These are phyloP conservation scores for Calonectria leucothoes DNA, from an alignment of 2,329 filamentous ascomycete species.

Conservation along the genomic window DNA sequence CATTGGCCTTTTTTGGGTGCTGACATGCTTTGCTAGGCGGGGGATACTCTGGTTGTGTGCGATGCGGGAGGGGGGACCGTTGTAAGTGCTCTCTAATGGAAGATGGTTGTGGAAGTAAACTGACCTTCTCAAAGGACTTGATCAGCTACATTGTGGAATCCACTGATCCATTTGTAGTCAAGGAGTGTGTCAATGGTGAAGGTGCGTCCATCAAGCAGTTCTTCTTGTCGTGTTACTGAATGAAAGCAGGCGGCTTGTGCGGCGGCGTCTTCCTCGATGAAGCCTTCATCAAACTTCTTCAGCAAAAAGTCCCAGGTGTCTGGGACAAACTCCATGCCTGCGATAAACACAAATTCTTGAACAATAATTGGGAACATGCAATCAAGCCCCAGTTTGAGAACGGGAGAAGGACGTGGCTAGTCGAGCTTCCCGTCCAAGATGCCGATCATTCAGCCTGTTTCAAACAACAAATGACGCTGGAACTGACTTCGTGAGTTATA, in stretches of 20 bases:
- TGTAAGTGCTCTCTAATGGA: slow-evolving; percentile 24
- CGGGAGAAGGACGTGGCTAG: slow-evolving; percentile 18
- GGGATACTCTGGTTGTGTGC: slow-evolving; percentile 46
- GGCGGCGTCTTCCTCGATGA: slow-evolving; percentile 56
- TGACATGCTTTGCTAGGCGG: neutral
- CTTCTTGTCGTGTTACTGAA: neutral
- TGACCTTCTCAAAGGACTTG: slow-evolving; percentile 46
- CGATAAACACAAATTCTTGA: slow-evolving; percentile 32
- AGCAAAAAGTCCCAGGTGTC: slow-evolving; percentile 23
- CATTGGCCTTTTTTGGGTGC: neutral
- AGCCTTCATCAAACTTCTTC: slow-evolving; percentile 45
- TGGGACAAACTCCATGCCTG: slow-evolving; percentile 18
- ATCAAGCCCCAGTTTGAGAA: slow-evolving; percentile 43
- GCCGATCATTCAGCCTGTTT: accelerated
- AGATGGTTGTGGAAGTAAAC: too few species aligned
- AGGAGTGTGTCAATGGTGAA: slow-evolving; percentile 52
- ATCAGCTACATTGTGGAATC: slow-evolving; percentile 51
- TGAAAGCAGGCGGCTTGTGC: slow-evolving; percentile 48
- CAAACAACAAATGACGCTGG: slow-evolving; percentile 14
- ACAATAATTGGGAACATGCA: slow-evolving; percentile 43
- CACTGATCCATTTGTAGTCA: slow-evolving; percentile 40
- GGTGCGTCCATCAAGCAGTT: slow-evolving; percentile 35
- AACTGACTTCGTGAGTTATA: slow-evolving; percentile 17
- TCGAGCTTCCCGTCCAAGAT: slow-evolving; percentile 32
- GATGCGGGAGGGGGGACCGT: slow-evolving; percentile 53